These are phyloP conservation scores for Chrysanthemum seticuspe DNA, from an alignment of 129 eudicot species.

Conservation along the genomic window DNA sequence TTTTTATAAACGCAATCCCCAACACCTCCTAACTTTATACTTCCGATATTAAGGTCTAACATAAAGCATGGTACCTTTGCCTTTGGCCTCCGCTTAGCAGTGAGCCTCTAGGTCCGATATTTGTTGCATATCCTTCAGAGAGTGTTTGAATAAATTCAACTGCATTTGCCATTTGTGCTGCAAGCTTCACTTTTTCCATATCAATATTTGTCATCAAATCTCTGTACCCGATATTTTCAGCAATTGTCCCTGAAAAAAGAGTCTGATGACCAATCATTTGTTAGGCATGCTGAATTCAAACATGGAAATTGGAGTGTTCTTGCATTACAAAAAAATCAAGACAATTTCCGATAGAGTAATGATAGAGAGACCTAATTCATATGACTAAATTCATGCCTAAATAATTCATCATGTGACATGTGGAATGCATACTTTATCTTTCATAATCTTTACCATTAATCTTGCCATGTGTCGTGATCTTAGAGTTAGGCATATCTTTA, in stretches of 20 bases:
- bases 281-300: conserved; percentile 4
- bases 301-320: not conserved
- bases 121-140: conserved; percentile 59
- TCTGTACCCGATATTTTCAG: conserved; percentile 91
- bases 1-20: too few species aligned
- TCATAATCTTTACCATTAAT: too few species aligned
- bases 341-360: too few species aligned
- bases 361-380: too few species aligned
- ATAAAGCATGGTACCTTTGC: conserved; percentile 64
- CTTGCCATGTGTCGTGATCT: too few species aligned
- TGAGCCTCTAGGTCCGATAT: conserved; percentile 89
- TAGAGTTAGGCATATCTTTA: too few species aligned
- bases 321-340: not conserved
- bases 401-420: too few species aligned
- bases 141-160: conserved; percentile 75
- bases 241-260: conserved; percentile 84
- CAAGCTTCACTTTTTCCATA: conserved; percentile 64
- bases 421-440: too few species aligned
- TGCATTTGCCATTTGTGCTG: conserved; percentile 90
- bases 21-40: not conserved
- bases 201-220: conserved; percentile 69
- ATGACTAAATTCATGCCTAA: too few species aligned
- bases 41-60: not conserved
- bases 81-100: conserved; percentile 88
- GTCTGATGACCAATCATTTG: conserved; percentile 45